These are phyloP conservation scores for Tulasnella calospora DNA, from an alignment of 768 basidiomycete genomes.

Conservation along the genomic window DNA sequence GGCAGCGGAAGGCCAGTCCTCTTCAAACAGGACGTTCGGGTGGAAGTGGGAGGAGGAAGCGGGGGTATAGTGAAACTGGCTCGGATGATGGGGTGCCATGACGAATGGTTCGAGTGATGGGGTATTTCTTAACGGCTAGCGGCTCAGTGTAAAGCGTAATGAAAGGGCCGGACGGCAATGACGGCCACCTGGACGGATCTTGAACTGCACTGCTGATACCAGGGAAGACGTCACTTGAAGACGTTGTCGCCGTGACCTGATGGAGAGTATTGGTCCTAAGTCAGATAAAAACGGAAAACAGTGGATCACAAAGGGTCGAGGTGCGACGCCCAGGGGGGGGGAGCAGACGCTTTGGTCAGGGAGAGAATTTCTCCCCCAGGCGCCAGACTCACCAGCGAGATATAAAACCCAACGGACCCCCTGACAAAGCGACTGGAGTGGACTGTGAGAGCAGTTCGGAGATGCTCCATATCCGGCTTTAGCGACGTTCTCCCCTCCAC, in stretches of 20 bases:
- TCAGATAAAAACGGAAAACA: neutral
- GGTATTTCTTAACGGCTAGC: neutral
- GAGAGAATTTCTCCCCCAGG: neutral
- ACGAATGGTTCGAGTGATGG: neutral
- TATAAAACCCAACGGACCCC: neutral
- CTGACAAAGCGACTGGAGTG: neutral
- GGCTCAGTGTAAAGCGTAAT: neutral
- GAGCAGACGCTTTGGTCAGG: neutral
- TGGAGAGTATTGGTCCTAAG: neutral
- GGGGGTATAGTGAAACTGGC: conserved; percentile 5
- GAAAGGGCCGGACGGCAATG: neutral
- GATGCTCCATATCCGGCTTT: neutral
- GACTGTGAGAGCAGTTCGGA: neutral
- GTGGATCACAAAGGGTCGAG: neutral
- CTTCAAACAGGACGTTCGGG: neutral
- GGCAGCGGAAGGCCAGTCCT: neutral
- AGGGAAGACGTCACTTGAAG: neutral
- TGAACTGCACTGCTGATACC: neutral
- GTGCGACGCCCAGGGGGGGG: neutral
- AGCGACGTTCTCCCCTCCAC: neutral
- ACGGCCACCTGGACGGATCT: conserved; percentile 6
- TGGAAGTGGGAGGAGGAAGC: neutral
- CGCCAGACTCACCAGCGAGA: neutral
- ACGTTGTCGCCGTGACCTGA: neutral
- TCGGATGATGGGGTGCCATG: conserved; percentile 1